Percentiles rank a stretch among this genome's conserved stretches.
Conservation (phyloP, 441 rosid genomes). For the Brassica balearica region DNA sequence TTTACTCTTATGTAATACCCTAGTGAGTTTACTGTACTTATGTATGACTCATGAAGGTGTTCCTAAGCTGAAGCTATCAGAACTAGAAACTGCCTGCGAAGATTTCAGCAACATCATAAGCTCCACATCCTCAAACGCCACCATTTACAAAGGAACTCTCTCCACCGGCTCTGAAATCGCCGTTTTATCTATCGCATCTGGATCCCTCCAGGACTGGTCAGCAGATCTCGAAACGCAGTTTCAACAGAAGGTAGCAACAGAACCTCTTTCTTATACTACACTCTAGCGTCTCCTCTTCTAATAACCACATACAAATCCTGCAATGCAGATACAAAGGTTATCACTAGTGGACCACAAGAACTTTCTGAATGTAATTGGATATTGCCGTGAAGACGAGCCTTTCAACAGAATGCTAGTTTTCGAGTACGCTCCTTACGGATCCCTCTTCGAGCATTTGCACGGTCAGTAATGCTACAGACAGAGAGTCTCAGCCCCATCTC, state of each 20-base stretch:
- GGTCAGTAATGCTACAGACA: slow-evolving; percentile 53
- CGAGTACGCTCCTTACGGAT: slow-evolving; percentile 95
- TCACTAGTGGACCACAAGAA: slow-evolving; percentile 93
- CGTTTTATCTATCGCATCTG: slow-evolving; percentile 62
- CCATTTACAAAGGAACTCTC: slow-evolving; percentile 85
- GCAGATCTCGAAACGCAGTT: slow-evolving; percentile 68
- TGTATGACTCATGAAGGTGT: slow-evolving; percentile 65
- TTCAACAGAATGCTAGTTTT: slow-evolving; percentile 96
- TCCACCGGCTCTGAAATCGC: slow-evolving; percentile 93
- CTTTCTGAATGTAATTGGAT: slow-evolving; percentile 86
- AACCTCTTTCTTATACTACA: neutral
- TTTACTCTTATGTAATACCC: slow-evolving; percentile 2
- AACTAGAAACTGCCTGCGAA: slow-evolving; percentile 94
- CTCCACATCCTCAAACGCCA: slow-evolving; percentile 57
- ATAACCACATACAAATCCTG: slow-evolving; percentile 8
- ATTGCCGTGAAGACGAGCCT: slow-evolving; percentile 87
- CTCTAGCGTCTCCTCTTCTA: neutral
- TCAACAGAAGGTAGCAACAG: slow-evolving; percentile 67
- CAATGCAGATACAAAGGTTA: slow-evolving; percentile 74
- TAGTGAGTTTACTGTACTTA: neutral
- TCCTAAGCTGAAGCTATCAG: slow-evolving; percentile 88
- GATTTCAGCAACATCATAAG: slow-evolving; percentile 91
- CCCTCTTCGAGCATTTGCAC: slow-evolving; percentile 91
- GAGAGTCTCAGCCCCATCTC: slow-evolving; percentile 11
- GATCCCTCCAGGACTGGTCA: slow-evolving; percentile 74